Evolutionary conservation across 768 basidiomycete species (phyloP), one percentile per base, ranked within the genome.

Genomic region (Lanmaoa pseudosensibilis): DNA sequence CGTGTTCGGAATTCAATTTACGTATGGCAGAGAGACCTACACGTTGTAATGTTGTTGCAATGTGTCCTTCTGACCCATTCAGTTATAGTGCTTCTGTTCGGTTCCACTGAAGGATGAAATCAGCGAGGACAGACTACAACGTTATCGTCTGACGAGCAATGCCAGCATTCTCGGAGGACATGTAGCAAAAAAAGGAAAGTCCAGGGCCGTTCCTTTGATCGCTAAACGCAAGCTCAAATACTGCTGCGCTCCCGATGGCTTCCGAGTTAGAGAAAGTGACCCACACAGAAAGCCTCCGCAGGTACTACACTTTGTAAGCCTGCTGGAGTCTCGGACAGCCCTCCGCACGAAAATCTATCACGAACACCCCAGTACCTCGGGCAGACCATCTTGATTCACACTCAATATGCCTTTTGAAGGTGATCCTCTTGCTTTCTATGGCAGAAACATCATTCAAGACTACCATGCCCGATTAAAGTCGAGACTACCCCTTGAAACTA

Each of bases 371-470:
- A n/a, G 11, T 16, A 15, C 2, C 38, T 12, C 27, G n/a, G 19
- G 9, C 25, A 21, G 5, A 3, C 12, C 9, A 19, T 13, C 43
- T 11, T 12, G n/a, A n/a, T n/a, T n/a, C n/a, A n/a, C n/a, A n/a
- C 25, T 2, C 25, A 25, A 12, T n/a, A 62, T 63, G 61, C 6
- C 36, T 46, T 41, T 55, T 3, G 34, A 37, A 18, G 43, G 38
- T 18, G 50, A 55, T 21, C 50, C 57, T 5, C 37, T 63, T 30
- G 46, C 49, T 41, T 63, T 51, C 45, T 49, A 38, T 23, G 61
- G 53, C 36, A 43, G 43, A 40, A 59, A 47, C 6, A 45, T 62
- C 15, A 43, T 59, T 4, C 18, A 53, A 47, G 56, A 62, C 15
- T 41, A 54, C 27, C 52, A 55, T 19, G n/a, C 46, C 5, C 5